These are phyloP conservation scores for Microsporum ferrugineum DNA, from an alignment of 2,329 filamentous ascomycete species.

Conservation along the genomic window DNA sequence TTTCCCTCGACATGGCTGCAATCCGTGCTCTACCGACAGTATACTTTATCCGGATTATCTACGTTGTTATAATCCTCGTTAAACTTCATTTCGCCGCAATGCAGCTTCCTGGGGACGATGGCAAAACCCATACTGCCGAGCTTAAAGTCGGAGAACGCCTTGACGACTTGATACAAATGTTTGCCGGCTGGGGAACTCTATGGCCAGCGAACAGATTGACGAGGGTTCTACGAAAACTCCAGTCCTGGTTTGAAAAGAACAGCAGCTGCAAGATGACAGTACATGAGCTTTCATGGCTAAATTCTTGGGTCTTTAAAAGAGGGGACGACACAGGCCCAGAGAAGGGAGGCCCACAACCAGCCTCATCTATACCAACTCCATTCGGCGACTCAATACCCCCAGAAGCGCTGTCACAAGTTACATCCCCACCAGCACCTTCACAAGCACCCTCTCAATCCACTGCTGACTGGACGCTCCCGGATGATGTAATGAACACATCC, in stretches of 20 bases:
- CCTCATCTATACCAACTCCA: not conserved
- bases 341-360: not conserved
- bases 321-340: not conserved
- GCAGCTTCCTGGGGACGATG: not conserved
- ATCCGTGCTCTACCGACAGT: not conserved
- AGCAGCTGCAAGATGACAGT: not conserved
- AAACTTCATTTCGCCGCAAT: not conserved
- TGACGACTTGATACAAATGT: not conserved
- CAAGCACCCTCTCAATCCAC: not conserved
- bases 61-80: not conserved
- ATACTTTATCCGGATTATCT: not conserved
- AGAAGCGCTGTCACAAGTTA: not conserved
- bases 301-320: not conserved
- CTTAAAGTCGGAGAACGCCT: not conserved
- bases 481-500: not conserved
- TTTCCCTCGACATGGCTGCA: not conserved
- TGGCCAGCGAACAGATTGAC: not conserved
- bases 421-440: not conserved
- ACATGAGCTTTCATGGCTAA: conserved; percentile 5
- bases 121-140: not conserved
- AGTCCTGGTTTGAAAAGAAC: not conserved
- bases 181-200: not conserved
- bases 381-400: not conserved
- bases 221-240: not conserved
- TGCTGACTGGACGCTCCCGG: not conserved